Evolutionary conservation across 805 yeast species (phyloP).

Genomic region (Kodamaea jinghongensis): DNA sequence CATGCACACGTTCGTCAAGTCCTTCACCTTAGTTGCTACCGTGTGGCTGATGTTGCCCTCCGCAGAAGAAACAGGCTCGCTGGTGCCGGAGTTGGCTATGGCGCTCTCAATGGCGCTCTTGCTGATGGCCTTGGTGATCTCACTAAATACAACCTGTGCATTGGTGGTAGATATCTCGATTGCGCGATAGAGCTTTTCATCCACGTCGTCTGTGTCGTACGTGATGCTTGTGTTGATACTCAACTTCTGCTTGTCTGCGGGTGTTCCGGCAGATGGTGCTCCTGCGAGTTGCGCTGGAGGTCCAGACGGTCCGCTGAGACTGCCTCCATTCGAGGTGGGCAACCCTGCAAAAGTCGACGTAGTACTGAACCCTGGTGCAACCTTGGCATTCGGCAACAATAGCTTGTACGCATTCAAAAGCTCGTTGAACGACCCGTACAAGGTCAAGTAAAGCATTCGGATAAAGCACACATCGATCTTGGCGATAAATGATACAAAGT

Average conservation of each 20-base stretch:
- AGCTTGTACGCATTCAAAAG: slow-evolving; percentile 62
- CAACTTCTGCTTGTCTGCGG: slow-evolving; percentile 19
- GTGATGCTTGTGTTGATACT: slow-evolving; percentile 20
- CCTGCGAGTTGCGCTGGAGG: slow-evolving; percentile 17
- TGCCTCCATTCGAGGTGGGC: slow-evolving; percentile 10
- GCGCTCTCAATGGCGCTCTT: slow-evolving; percentile 57
- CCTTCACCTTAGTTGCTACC: slow-evolving; percentile 66
- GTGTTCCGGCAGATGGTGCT: slow-evolving; percentile 16
- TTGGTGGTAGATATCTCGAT: slow-evolving; percentile 60
- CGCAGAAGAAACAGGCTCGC: slow-evolving; percentile 8
- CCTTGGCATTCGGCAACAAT: slow-evolving; percentile 24
- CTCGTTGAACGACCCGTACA: slow-evolving; percentile 65
- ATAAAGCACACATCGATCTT: slow-evolving; percentile 63
- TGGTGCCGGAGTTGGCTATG: slow-evolving; percentile 4
- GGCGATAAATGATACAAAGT: slow-evolving; percentile 47
- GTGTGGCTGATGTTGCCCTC: slow-evolving; percentile 26
- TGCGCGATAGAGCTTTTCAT: slow-evolving; percentile 64
- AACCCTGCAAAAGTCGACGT: not conserved
- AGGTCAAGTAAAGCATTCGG: slow-evolving; percentile 58
- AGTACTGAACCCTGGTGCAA: slow-evolving; percentile 1
- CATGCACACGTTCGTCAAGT: slow-evolving; percentile 72
- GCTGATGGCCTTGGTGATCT: slow-evolving; percentile 64
- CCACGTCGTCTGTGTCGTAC: slow-evolving; percentile 49
- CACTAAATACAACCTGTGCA: slow-evolving; percentile 76
- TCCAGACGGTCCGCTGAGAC: slow-evolving; percentile 6